Conservation (phyloP, 345 rosid genomes). For the Aethionema arabicum region DNA sequence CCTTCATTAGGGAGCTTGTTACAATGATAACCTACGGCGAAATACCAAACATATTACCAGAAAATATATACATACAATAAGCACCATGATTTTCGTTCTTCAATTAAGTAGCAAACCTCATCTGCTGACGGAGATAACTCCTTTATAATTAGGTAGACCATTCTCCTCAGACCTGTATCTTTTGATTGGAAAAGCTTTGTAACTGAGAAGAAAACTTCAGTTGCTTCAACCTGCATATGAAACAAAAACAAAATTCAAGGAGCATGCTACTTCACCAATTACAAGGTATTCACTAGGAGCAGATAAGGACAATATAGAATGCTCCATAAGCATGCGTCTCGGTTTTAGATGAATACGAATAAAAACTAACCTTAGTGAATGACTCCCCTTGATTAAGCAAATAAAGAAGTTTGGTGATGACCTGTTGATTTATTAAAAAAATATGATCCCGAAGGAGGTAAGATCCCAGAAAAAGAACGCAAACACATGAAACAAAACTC, state of each 20-base stretch:
- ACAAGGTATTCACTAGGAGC: neutral
- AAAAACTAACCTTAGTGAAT: constrained; percentile 70
- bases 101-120: constrained; percentile 58
- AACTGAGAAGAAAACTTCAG: constrained; percentile 93
- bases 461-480: neutral
- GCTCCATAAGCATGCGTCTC: constrained; percentile 2
- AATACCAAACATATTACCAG: constrained; percentile 22
- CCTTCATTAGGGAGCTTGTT: constrained; percentile 98
- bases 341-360: neutral
- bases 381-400: constrained; percentile 94
- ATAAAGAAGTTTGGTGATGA: constrained; percentile 91
- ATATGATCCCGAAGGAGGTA: constrained; percentile 20
- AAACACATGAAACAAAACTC: neutral
- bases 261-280: neutral
- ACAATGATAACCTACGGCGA: constrained; percentile 80
- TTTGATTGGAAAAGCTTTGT: constrained; percentile 95
- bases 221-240: constrained; percentile 70
- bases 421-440: constrained; percentile 45
- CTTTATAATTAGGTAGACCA: constrained; percentile 97
- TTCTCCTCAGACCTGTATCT: constrained; percentile 92
- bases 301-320: neutral
- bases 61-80: neutral
- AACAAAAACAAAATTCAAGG: constrained; percentile 8
- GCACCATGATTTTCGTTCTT: neutral
- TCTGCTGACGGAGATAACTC: constrained; percentile 96